Evolutionary conservation across 805 yeast genomes (phyloP).

Genomic region (Hanseniaspora lindneri): DNA sequence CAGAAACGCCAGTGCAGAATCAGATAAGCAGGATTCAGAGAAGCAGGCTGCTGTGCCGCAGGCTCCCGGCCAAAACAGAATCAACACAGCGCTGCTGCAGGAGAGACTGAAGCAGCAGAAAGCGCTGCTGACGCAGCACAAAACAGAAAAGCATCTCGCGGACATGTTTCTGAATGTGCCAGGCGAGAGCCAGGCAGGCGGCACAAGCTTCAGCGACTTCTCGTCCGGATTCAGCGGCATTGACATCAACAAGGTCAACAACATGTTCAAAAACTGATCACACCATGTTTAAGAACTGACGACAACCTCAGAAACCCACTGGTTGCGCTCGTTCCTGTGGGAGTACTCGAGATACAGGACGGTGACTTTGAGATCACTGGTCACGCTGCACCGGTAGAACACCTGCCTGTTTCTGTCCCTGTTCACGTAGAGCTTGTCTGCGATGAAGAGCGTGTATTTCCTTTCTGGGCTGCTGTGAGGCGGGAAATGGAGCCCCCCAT

Average conservation of each 20-base stretch:
- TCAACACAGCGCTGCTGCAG: neutral
- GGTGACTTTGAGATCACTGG: neutral
- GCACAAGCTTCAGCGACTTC: neutral
- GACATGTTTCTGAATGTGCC: neutral
- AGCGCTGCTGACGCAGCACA: neutral
- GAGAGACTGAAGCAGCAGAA: slow-evolving; percentile 7
- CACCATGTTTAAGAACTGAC: neutral
- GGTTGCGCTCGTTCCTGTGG: neutral
- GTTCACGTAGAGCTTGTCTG: neutral
- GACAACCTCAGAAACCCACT: neutral
- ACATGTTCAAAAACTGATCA: neutral
- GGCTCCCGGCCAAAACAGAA: too few species aligned
- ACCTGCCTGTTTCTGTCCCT: neutral
- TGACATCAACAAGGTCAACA: neutral
- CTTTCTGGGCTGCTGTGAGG: neutral
- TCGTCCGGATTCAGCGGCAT: neutral
- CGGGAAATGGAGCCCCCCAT: slow-evolving; percentile 4
- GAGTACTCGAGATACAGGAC: neutral
- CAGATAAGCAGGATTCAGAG: too few species aligned
- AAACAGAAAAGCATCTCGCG: neutral
- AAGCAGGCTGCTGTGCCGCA: too few species aligned
- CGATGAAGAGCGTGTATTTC: slow-evolving; percentile 1
- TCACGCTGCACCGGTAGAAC: neutral
- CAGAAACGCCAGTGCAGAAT: neutral
- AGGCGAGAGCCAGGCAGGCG: neutral